A percentile compares a stretch with the other conserved stretches of the same genome.
These are phyloP conservation scores for Debaryomyces coudertii DNA, from an alignment of 1,139 yeast genomes.

Conservation along the genomic window DNA sequence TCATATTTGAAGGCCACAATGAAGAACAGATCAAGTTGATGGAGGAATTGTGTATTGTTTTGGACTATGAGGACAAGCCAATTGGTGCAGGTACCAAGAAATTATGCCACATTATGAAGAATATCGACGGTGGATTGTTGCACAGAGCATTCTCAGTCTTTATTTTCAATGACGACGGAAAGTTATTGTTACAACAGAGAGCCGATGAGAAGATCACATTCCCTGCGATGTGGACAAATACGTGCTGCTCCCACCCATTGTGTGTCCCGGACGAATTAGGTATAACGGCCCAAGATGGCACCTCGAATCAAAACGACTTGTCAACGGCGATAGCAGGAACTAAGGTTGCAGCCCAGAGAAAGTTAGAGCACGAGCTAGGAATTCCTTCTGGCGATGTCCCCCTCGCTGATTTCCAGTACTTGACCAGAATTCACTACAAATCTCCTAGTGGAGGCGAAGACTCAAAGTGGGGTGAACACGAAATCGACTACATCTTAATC, in stretches of 20 bases:
- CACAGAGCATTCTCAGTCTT: conserved; percentile 97
- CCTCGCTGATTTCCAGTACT: conserved; percentile 67
- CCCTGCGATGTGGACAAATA: conserved; percentile 97
- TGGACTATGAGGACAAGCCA: conserved; percentile 84
- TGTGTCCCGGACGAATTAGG: conserved; percentile 85
- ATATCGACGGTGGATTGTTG: conserved; percentile 79
- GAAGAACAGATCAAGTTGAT: conserved; percentile 90
- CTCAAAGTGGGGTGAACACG: conserved; percentile 97
- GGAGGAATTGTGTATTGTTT: conserved; percentile 95
- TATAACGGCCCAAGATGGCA: conserved; percentile 23
- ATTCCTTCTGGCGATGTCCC: conserved; percentile 69
- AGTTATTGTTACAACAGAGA: conserved; percentile 86
- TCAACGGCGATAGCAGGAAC: conserved; percentile 70
- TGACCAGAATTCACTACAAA: conserved; percentile 93
- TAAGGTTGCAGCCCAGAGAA: conserved; percentile 87
- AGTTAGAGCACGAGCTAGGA: conserved; percentile 91
- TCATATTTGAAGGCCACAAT: conserved; percentile 79
- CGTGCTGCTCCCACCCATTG: conserved; percentile 97
- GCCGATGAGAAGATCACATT: conserved; percentile 96
- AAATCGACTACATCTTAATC: conserved; percentile 90
- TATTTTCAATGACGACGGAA: conserved; percentile 74
- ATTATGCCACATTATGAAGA: conserved; percentile 86
- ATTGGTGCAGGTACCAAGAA: conserved; percentile 95
- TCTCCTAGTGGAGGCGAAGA: conserved; percentile 70
- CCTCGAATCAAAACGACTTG: conserved; percentile 47